Percentiles rank a stretch among this genome's conserved stretches.
Evolutionary conservation across 805 yeast species (phyloP).

Genomic region (Wickerhamomyces queroliae): DNA sequence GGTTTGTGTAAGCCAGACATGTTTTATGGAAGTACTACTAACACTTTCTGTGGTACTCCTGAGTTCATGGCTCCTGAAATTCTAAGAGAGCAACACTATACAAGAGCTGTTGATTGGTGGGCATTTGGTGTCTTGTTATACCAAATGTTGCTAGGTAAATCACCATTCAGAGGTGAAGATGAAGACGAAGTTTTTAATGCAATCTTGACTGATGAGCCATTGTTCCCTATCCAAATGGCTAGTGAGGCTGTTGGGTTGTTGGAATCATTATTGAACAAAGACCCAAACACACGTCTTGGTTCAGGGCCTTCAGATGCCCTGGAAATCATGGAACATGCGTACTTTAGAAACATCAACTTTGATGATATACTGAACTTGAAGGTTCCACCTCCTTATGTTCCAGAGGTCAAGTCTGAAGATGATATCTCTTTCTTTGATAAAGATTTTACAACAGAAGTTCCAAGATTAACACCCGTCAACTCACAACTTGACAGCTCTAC

Average conservation of each 20-base stretch:
- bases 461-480: slow-evolving; percentile 91
- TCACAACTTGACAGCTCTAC: slow-evolving; percentile 76
- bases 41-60: slow-evolving; percentile 98
- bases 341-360: slow-evolving; percentile 84
- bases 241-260: slow-evolving; percentile 91
- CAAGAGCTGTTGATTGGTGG: slow-evolving; percentile 99
- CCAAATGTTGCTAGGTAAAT: slow-evolving; percentile 94
- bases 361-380: slow-evolving; percentile 72
- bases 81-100: slow-evolving; percentile 85
- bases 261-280: slow-evolving; percentile 87
- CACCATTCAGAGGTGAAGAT: slow-evolving; percentile 96
- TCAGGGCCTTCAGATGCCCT: slow-evolving; percentile 82
- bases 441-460: slow-evolving; percentile 91
- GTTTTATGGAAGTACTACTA: slow-evolving; percentile 81
- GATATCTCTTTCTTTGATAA: slow-evolving; percentile 92
- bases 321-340: slow-evolving; percentile 94
- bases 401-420: slow-evolving; percentile 80
- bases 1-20: slow-evolving; percentile 94
- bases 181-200: slow-evolving; percentile 97
- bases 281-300: slow-evolving; percentile 80
- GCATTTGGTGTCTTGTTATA: slow-evolving; percentile 95
- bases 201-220: slow-evolving; percentile 91
- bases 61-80: slow-evolving; percentile 99
- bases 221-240: slow-evolving; percentile 96
- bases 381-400: slow-evolving; percentile 85